Evolutionary conservation across 768 basidiomycete species (phyloP).

Genomic region (Hericium coralloides): DNA sequence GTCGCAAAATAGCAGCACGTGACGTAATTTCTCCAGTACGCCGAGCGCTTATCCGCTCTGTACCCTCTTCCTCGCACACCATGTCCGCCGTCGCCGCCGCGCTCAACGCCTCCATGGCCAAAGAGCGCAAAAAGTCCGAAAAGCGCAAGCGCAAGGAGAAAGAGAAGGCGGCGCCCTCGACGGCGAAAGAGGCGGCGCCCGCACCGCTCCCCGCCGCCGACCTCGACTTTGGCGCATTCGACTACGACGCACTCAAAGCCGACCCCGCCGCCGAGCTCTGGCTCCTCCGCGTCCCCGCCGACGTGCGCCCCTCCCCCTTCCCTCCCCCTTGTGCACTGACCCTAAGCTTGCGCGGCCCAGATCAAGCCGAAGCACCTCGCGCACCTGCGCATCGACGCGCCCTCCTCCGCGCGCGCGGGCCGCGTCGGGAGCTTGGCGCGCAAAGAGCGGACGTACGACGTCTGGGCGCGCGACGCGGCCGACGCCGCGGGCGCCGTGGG

Average conservation of each 20-base stretch:
- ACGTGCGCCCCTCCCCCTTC: slow-evolving; percentile 1
- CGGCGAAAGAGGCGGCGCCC: background rate
- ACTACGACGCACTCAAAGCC: slow-evolving; percentile 10
- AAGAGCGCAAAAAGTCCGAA: background rate
- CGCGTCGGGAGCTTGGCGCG: slow-evolving; percentile 6
- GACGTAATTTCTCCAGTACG: too few relatives aligned
- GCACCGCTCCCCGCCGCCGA: background rate
- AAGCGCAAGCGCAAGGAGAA: background rate
- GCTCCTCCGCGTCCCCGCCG: slow-evolving; percentile 9
- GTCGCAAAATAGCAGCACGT: too few relatives aligned
- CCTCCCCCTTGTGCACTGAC: background rate
- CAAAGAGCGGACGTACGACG: slow-evolving; percentile 7
- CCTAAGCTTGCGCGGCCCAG: background rate
- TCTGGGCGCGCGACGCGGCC: slow-evolving; percentile 5
- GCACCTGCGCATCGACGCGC: background rate
- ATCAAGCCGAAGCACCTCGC: slow-evolving; percentile 6
- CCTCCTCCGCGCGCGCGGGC: background rate
- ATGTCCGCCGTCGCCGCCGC: background rate
- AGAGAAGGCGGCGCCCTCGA: background rate
- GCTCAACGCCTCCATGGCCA: background rate
- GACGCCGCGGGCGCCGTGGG: background rate
- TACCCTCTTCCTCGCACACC: too few relatives aligned
- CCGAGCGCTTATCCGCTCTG: too few relatives aligned
- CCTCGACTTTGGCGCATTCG: slow-evolving; percentile 13
- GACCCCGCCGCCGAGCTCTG: slow-evolving; percentile 13